A percentile compares a stretch with the other conserved stretches of the same genome.
phyloP scores from a whole-genome alignment of 805 yeast genomes.

The Nakazawaea ernobii region DNA sequence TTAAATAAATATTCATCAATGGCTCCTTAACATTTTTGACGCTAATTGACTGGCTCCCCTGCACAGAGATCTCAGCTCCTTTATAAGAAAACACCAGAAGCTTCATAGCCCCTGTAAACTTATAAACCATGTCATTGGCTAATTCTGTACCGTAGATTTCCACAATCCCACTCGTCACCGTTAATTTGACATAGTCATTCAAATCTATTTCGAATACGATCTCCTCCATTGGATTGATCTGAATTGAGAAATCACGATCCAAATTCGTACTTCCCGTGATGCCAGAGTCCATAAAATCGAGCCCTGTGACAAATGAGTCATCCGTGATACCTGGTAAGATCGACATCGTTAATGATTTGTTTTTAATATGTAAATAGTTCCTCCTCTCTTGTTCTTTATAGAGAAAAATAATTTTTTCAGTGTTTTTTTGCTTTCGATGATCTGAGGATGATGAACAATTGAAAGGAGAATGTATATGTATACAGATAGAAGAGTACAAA shows the following conservation, averaged over 20 bases:
- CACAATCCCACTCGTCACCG: slow-evolving; percentile 61
- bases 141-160: slow-evolving; percentile 94
- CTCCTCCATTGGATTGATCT: slow-evolving; percentile 36
- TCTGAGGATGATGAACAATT: no score
- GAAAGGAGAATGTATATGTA: no score
- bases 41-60: slow-evolving; percentile 41
- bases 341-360: background rate
- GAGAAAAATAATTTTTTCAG: no score
- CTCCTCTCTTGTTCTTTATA: no score
- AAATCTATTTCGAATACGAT: slow-evolving; percentile 73
- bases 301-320: background rate
- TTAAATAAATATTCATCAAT: slow-evolving; percentile 56
- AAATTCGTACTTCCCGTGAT: background rate
- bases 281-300: slow-evolving; percentile 2
- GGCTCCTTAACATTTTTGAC: slow-evolving; percentile 65
- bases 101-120: slow-evolving; percentile 46
- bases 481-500: no score
- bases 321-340: slow-evolving; percentile 8
- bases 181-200: slow-evolving; percentile 43
- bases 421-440: no score
- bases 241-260: background rate
- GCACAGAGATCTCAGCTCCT: slow-evolving; percentile 59
- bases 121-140: slow-evolving; percentile 60
- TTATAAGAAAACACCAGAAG: slow-evolving; percentile 53
- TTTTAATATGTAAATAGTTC: no score